These are phyloP conservation scores for Spathaspora sp. DNA, from an alignment of 805 yeast genomes.

Conservation along the genomic window DNA sequence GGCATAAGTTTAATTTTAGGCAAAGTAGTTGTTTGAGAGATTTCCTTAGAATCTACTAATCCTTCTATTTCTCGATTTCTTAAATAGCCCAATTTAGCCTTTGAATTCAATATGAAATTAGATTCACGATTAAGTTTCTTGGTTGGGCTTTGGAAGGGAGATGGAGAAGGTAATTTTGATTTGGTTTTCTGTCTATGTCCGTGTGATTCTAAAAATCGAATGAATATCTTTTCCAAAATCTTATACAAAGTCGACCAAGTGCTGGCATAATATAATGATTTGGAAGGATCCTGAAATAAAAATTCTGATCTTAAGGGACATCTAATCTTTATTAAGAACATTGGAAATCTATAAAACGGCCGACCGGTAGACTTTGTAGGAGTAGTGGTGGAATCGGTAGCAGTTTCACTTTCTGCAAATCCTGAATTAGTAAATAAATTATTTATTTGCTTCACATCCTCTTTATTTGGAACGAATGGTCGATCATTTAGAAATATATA, in stretches of 20 bases:
- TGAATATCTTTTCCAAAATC: conserved; percentile 5
- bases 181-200: conserved; percentile 1
- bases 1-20: background rate
- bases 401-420: conserved; percentile 10
- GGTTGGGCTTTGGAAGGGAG: conserved; percentile 3
- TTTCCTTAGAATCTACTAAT: background rate
- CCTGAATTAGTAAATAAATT: conserved; percentile 17
- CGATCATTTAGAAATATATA: conserved; percentile 44
- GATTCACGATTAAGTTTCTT: conserved; percentile 1
- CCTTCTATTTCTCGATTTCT: conserved; percentile 5
- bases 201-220: conserved; percentile 3
- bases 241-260: conserved; percentile 1
- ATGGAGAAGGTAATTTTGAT: background rate
- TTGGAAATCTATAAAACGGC: conserved; percentile 34
- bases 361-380: conserved; percentile 13
- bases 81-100: conserved; percentile 1
- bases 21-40: background rate
- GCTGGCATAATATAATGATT: background rate
- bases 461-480: conserved; percentile 12
- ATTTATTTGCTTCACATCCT: conserved; percentile 16
- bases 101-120: conserved; percentile 3
- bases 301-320: conserved; percentile 29
- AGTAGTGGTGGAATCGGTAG: background rate
- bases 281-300: conserved; percentile 28
- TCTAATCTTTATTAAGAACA: conserved; percentile 30